Percentiles rank a stretch among this genome's conserved stretches.
Conservation (phyloP, 1,139 yeast genomes). For the Yamadazyma diddensiae region DNA sequence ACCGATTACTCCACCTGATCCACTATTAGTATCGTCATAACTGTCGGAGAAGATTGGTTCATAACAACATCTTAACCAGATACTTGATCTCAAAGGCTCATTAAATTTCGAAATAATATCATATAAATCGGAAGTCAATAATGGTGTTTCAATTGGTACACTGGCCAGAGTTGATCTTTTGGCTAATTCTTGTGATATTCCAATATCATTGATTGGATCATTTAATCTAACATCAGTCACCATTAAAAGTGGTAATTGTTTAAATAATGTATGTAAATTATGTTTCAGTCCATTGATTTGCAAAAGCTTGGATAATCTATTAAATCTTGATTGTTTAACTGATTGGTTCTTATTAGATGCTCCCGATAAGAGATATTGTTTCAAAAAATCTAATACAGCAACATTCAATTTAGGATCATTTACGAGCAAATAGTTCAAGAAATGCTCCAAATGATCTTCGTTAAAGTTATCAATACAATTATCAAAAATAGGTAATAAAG, state of each 20-base stretch:
- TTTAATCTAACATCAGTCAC: slow-evolving; percentile 30
- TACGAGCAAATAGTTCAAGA: slow-evolving; percentile 30
- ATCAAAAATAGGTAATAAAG: slow-evolving; percentile 23
- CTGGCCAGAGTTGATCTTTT: slow-evolving; percentile 34
- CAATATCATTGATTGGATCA: slow-evolving; percentile 21
- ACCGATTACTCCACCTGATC: slow-evolving; percentile 36
- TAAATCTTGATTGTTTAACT: slow-evolving; percentile 31
- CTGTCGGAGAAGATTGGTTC: slow-evolving; percentile 46
- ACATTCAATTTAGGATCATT: slow-evolving; percentile 35
- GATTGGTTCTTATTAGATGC: slow-evolving; percentile 35
- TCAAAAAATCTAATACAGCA: slow-evolving; percentile 37
- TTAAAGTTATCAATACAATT: slow-evolving; percentile 44
- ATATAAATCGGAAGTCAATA: slow-evolving; percentile 57
- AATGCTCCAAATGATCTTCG: slow-evolving; percentile 30
- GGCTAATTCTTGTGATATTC: slow-evolving; percentile 26
- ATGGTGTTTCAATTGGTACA: slow-evolving; percentile 61
- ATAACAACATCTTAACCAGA: slow-evolving; percentile 93
- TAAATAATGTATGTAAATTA: slow-evolving; percentile 47
- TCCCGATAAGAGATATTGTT: slow-evolving; percentile 37
- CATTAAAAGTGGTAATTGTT: slow-evolving; percentile 63
- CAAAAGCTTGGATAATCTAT: slow-evolving; percentile 31
- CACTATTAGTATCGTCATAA: slow-evolving; percentile 21
- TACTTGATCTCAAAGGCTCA: slow-evolving; percentile 90
- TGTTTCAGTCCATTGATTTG: slow-evolving; percentile 26
- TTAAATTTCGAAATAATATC: slow-evolving; percentile 59